Base-by-base conservation (phyloP, 805 yeast species). In the Komagataella phaffii region DNA sequence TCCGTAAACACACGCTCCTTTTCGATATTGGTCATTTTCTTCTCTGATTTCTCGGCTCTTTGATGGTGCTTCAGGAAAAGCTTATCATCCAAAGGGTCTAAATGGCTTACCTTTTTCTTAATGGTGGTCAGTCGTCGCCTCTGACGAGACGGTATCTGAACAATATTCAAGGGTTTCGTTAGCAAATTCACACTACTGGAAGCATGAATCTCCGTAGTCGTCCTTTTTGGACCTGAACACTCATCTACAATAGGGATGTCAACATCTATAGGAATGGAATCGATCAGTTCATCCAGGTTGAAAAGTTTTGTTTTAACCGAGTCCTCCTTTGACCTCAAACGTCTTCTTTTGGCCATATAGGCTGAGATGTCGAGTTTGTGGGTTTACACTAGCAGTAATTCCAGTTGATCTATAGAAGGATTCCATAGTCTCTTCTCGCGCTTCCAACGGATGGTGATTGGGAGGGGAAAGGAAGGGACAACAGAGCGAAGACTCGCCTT, bases 31-130 rank as follows among this genome's bases (percentile, higher is more conserved):
- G 71, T 66, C 76, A 83, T 80, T 48, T 77, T 71, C 53, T 74
- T 74, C 62, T 86, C 95, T 50, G 81, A 82, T 52, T 76, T 76
- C 55, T 75, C 77, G 80, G 83, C 77, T 45, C 76, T 71, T 46
- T 72, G 72, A 64, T 85, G 90, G 57, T 73, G 77, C 12, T 67
- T 54, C 30, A 62, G 58, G 60, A 68, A 81, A 12, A 67, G 17
- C 0, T 61, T 56, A 60, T 80, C 84, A 1, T 63, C 57, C 49
- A 85, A 64, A 3, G 80, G 78, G 57, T 77, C 83, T 7, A 50
- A 44, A 7, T 17, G 45, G 18, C 30, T 14, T 30, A 30, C 40
- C 14, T 10, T 30, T 30, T 30, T 30, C 5, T 30, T 30, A 14
- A 30, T 4, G 40, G 40, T 30, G 3, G 40, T 30, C 14, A 8